Evolutionary conservation across 2,329 filamentous ascomycete genomes (phyloP).

Genomic region (Phialemoniopsis sp.): DNA sequence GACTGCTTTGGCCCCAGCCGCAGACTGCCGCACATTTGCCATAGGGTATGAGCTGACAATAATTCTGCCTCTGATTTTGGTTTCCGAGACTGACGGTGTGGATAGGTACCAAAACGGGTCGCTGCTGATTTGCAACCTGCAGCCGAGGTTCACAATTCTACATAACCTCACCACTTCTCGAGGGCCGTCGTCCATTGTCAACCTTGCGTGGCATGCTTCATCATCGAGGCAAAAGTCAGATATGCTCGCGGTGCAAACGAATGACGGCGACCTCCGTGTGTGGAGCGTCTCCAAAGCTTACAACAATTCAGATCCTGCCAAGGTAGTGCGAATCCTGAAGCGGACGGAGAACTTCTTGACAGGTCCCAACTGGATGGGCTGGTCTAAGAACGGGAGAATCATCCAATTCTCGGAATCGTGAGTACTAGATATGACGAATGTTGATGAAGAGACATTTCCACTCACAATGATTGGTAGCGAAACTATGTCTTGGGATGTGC

Average conservation of each 20-base stretch:
- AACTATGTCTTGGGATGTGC: slow-evolving; percentile 93
- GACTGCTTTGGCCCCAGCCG: slow-evolving; percentile 83
- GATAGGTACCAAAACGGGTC: slow-evolving; percentile 90
- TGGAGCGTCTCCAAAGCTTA: slow-evolving; percentile 91
- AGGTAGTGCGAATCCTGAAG: slow-evolving; percentile 84
- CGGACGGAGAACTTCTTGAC: slow-evolving; percentile 67
- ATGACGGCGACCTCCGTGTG: slow-evolving; percentile 87
- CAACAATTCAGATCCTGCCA: slow-evolving; percentile 69
- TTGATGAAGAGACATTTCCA: too few relatives aligned
- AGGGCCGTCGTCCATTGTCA: slow-evolving; percentile 81
- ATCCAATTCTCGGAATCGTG: slow-evolving; percentile 90
- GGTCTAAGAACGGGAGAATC: slow-evolving; percentile 97
- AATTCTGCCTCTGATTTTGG: slow-evolving; percentile 1
- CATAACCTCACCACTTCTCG: slow-evolving; percentile 86
- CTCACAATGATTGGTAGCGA: slow-evolving; percentile 63
- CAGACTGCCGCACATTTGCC: slow-evolving; percentile 91
- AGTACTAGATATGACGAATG: slow-evolving; percentile 38
- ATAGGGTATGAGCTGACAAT: slow-evolving; percentile 68
- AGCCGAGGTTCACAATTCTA: slow-evolving; percentile 89
- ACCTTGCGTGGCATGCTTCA: slow-evolving; percentile 91
- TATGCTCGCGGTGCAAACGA: slow-evolving; percentile 91
- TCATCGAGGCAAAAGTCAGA: slow-evolving; percentile 95
- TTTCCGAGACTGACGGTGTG: slow-evolving; percentile 4
- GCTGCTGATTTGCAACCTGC: slow-evolving; percentile 81
- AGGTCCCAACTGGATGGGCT: slow-evolving; percentile 92